Conservation (phyloP, 495 filamentous ascomycete genomes). For the Ascobolus immersus region DNA sequence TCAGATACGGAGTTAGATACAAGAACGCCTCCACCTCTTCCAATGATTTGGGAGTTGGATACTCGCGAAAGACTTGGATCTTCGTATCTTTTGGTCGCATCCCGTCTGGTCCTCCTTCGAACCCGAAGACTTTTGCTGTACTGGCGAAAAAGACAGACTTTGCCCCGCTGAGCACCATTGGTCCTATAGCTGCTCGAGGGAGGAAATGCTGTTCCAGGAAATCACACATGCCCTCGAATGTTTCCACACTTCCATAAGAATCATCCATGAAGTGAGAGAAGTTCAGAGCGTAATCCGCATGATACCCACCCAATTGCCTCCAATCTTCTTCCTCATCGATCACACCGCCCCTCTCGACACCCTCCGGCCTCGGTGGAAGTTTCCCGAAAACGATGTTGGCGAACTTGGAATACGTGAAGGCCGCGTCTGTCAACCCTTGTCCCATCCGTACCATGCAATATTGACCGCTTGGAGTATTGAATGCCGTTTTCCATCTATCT, state of each 20-base stretch:
- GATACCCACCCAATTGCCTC: no score
- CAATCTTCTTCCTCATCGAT: no score
- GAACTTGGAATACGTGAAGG: constrained; percentile 1
- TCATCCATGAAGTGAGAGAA: constrained; percentile 2
- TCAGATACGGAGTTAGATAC: neutral
- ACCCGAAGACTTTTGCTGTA: neutral
- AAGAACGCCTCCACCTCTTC: neutral
- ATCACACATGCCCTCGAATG: neutral
- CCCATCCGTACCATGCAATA: constrained; percentile 2
- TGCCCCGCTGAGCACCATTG: neutral
- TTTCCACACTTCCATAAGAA: no score
- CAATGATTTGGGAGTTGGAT: neutral
- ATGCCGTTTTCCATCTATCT: neutral
- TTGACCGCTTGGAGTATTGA: constrained; percentile 1
- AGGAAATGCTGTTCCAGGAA: neutral
- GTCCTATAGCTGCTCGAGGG: neutral
- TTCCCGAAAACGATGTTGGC: neutral
- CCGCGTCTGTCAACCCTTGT: neutral
- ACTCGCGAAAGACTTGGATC: neutral
- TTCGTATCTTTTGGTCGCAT: neutral
- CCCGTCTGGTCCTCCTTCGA: neutral
- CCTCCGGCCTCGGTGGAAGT: neutral
- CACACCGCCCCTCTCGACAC: no score
- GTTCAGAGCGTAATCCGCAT: no score
- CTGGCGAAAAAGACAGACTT: neutral